Conservation (phyloP, 768 basidiomycete genomes). For the Cubamyces sp. region DNA sequence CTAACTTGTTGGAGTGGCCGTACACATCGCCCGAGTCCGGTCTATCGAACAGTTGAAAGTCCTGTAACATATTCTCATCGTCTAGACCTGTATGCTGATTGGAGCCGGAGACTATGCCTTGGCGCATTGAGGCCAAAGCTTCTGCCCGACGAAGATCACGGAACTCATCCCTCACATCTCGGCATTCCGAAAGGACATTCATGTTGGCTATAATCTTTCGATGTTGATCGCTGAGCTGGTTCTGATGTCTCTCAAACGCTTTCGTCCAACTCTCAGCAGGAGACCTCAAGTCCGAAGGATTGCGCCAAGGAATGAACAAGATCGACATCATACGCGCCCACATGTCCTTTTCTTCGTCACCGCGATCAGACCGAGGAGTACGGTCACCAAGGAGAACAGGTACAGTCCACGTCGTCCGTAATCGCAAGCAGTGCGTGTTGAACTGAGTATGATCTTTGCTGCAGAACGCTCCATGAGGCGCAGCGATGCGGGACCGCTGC, state of each 20-base stretch:
- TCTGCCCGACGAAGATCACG: neutral
- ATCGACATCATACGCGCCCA: neutral
- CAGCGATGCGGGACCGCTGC: too few species aligned
- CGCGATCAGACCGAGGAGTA: slow-evolving; percentile 6
- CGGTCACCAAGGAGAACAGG: slow-evolving; percentile 18
- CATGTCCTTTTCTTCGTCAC: neutral
- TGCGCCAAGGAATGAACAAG: slow-evolving; percentile 2
- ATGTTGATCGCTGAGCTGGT: too few species aligned
- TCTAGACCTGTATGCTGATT: neutral
- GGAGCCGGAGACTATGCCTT: too few species aligned
- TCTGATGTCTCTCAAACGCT: neutral
- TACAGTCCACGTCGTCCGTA: too few species aligned
- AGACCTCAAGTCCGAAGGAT: neutral
- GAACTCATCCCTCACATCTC: neutral
- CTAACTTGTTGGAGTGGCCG: neutral
- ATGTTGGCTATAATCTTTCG: too few species aligned
- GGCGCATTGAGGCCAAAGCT: neutral
- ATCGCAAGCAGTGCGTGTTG: too few species aligned
- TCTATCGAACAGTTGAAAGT: neutral
- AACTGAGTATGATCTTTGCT: too few species aligned
- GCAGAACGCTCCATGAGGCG: too few species aligned
- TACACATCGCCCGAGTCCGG: neutral
- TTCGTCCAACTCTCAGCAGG: neutral
- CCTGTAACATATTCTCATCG: neutral
- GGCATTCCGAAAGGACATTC: too few species aligned